Evolutionary conservation across 140 eudicot genomes (phyloP).

Genomic region (Erigeron philadelphicus): DNA sequence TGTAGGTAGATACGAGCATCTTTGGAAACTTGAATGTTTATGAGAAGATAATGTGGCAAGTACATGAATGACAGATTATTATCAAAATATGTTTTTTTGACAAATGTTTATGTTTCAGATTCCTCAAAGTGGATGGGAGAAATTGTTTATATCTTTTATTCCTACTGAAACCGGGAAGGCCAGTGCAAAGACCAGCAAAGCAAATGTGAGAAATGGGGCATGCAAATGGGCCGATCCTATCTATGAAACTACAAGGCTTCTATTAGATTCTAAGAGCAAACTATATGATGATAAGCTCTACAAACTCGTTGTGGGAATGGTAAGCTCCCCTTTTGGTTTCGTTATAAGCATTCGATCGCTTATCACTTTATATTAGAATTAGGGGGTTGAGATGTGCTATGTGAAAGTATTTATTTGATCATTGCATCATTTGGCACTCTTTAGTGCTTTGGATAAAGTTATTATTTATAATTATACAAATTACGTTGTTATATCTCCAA

Average conservation of each 20-base stretch:
- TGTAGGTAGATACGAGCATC: not conserved
- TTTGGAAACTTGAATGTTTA: not conserved
- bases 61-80: not conserved
- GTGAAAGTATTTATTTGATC: not conserved
- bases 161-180: conserved; percentile 86
- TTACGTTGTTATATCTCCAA: no score
- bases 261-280: conserved; percentile 69
- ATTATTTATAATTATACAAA: no score
- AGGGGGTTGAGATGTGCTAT: not conserved
- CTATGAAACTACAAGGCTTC: conserved; percentile 94
- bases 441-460: not conserved
- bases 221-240: conserved; percentile 99
- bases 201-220: conserved; percentile 81
- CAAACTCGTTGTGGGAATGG: conserved; percentile 90
- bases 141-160: conserved; percentile 72
- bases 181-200: conserved; percentile 83
- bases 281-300: conserved; percentile 82
- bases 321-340: conserved; percentile 21
- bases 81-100: not conserved
- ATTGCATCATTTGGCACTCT: not conserved
- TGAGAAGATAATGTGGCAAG: not conserved
- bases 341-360: not conserved
- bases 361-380: not conserved
- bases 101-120: conserved; percentile 44
- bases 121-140: conserved; percentile 96